phyloP scores from a whole-genome alignment of 495 filamentous ascomycete genomes.

The Trichoderma gamsii region DNA sequence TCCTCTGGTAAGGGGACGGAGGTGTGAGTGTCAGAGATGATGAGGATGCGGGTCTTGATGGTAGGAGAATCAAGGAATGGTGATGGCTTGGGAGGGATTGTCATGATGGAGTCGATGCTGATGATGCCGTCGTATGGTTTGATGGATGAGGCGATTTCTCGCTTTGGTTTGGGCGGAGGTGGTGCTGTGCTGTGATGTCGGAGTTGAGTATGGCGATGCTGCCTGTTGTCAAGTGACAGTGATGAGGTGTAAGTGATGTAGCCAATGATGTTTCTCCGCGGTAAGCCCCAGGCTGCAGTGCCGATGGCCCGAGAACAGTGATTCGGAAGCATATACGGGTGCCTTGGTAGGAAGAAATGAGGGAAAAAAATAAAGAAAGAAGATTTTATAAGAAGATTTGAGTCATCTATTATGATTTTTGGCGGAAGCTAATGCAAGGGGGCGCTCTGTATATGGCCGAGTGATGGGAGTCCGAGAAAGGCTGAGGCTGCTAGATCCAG shows the following conservation, averaged over 20 bases:
- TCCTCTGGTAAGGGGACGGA: slow-evolving; percentile 1
- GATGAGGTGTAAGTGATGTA: not conserved
- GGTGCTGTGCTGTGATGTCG: not conserved
- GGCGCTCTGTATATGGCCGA: no score
- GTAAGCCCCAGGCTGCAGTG: not conserved
- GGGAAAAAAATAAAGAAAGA: no score
- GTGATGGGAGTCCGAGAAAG: no score
- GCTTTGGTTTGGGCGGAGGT: not conserved
- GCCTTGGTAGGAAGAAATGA: not conserved
- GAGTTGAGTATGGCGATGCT: not conserved
- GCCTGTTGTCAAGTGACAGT: not conserved
- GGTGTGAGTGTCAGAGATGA: slow-evolving; percentile 61
- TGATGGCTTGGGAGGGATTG: not conserved
- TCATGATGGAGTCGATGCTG: not conserved
- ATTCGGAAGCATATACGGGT: not conserved
- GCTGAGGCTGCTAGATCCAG: no score
- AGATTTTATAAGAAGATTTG: no score
- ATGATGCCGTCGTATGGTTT: not conserved
- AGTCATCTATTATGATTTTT: no score
- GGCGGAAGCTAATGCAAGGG: no score
- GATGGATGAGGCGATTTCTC: not conserved
- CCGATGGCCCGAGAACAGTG: not conserved
- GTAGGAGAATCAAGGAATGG: not conserved
- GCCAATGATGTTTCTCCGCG: not conserved
- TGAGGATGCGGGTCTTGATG: slow-evolving; percentile 39